Percentiles rank a stretch among this genome's conserved stretches.
phyloP scores from a whole-genome alignment of 805 yeast species.

The Metschnikowia arizonensis region DNA sequence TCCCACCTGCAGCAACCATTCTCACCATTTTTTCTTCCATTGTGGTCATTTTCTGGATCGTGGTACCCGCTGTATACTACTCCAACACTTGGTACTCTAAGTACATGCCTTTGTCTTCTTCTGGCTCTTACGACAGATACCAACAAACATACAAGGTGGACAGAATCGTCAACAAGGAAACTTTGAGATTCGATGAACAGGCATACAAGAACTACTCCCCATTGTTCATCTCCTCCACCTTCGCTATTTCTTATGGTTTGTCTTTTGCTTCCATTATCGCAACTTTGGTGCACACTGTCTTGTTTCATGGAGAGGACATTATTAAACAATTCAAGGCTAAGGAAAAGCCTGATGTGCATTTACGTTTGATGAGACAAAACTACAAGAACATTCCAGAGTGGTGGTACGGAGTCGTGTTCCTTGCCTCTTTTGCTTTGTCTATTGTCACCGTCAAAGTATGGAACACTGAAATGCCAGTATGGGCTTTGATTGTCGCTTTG shows the following conservation, averaged over 20 bases:
- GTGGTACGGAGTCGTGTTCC: slow-evolving; percentile 37
- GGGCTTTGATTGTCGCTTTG: slow-evolving; percentile 38
- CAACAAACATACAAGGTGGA: slow-evolving; percentile 48
- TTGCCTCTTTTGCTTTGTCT: slow-evolving; percentile 32
- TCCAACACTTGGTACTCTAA: slow-evolving; percentile 56
- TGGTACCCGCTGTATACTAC: slow-evolving; percentile 50
- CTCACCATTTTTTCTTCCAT: slow-evolving; percentile 38
- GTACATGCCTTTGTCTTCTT: slow-evolving; percentile 54
- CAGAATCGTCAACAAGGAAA: slow-evolving; percentile 40
- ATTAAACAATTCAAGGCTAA: slow-evolving; percentile 24
- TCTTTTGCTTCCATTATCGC: slow-evolving; percentile 59
- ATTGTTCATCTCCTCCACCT: slow-evolving; percentile 54
- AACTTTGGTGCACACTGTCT: slow-evolving; percentile 51
- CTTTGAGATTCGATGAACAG: slow-evolving; percentile 40
- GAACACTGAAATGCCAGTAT: slow-evolving; percentile 42
- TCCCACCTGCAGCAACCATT: slow-evolving; percentile 56
- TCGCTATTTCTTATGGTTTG: slow-evolving; percentile 56
- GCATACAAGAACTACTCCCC: slow-evolving; percentile 61
- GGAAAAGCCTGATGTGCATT: slow-evolving; percentile 43
- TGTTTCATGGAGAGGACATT: slow-evolving; percentile 57
- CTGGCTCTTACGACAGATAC: slow-evolving; percentile 48
- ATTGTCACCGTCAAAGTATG: slow-evolving; percentile 37
- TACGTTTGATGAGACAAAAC: slow-evolving; percentile 48
- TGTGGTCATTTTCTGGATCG: slow-evolving; percentile 44
- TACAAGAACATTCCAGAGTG: slow-evolving; percentile 42